phyloP scores from a whole-genome alignment of 2,329 filamentous ascomycete species.

The Harringtonia lauricola region DNA sequence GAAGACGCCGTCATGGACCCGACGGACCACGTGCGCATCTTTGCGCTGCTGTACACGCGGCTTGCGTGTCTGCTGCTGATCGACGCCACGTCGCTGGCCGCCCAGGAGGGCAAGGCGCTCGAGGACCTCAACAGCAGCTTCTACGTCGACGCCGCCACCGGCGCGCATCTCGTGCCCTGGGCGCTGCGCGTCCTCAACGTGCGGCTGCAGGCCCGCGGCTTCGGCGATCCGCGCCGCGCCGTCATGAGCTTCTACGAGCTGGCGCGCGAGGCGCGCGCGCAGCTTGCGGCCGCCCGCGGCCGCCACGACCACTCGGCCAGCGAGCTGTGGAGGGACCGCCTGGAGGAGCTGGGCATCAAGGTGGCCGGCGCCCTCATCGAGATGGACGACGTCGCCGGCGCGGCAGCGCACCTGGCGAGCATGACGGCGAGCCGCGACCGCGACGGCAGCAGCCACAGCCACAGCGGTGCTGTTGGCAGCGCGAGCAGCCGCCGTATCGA shows the following conservation, averaged over 20 bases:
- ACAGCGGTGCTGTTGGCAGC: conserved; percentile 13
- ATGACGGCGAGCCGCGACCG: conserved; percentile 34
- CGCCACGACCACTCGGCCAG: conserved; percentile 41
- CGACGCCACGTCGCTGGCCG: conserved; percentile 58
- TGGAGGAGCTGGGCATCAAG: conserved; percentile 63
- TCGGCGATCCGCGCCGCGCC: conserved; percentile 70
- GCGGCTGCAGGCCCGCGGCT: conserved; percentile 74
- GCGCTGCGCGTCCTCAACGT: conserved; percentile 72
- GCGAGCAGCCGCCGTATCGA: conserved; percentile 22
- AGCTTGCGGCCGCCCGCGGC: conserved; percentile 36
- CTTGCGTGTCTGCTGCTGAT: conserved; percentile 74
- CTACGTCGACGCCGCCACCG: conserved; percentile 39
- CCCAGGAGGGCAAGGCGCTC: conserved; percentile 52
- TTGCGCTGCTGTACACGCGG: conserved; percentile 68
- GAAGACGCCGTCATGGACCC: conserved; percentile 28
- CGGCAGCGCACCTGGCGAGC: conserved; percentile 58
- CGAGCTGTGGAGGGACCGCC: conserved; percentile 57
- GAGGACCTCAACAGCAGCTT: conserved; percentile 48
- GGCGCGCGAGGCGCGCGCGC: conserved; percentile 61
- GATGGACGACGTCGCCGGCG: conserved; percentile 80
- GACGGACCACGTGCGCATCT: conserved; percentile 54
- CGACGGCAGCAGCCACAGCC: conserved; percentile 13
- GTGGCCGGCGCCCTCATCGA: conserved; percentile 61
- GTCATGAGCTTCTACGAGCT: conserved; percentile 89
- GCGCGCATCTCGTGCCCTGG: conserved; percentile 70